These are phyloP conservation scores for Citrullus colocynthis DNA, from an alignment of 306 rosid genomes.

Conservation along the genomic window DNA sequence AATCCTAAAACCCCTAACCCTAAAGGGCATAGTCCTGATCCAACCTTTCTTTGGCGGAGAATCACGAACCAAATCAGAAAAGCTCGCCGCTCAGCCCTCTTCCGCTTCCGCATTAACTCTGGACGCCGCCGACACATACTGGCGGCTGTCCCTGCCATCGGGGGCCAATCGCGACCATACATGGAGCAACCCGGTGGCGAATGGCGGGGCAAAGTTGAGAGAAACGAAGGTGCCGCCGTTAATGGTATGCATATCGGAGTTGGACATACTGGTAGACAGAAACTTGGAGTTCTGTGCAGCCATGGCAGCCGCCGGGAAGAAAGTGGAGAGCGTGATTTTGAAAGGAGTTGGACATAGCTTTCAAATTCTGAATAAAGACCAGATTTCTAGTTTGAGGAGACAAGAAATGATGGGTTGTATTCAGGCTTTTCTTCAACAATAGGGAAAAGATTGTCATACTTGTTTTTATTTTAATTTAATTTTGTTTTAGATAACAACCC, in stretches of 20 bases:
- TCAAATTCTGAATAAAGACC: slow-evolving; percentile 60
- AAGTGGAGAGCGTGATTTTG: slow-evolving; percentile 34
- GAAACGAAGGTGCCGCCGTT: slow-evolving; percentile 30
- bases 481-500: no score
- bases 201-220: slow-evolving; percentile 24
- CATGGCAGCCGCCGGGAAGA: slow-evolving; percentile 48
- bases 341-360: slow-evolving; percentile 80
- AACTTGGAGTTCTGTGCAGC: slow-evolving; percentile 48
- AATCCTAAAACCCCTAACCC: slow-evolving; percentile 23
- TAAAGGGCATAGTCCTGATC: slow-evolving; percentile 55
- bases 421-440: slow-evolving; percentile 28
- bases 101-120: slow-evolving; percentile 45
- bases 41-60: slow-evolving; percentile 94
- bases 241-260: slow-evolving; percentile 60
- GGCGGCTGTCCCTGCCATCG: slow-evolving; percentile 62
- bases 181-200: slow-evolving; percentile 56
- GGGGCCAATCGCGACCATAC: slow-evolving; percentile 61
- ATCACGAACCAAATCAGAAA: slow-evolving; percentile 49
- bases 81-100: slow-evolving; percentile 28
- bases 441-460: not conserved
- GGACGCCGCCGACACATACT: slow-evolving; percentile 49
- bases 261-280: slow-evolving; percentile 62
- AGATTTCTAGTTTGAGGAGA: slow-evolving; percentile 32
- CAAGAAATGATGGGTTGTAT: slow-evolving; percentile 52
- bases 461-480: no score